Evolutionary conservation across 495 filamentous ascomycete genomes (phyloP), one percentile per base, ranked within the genome.

Genomic region (Bacidia gigantensis): DNA sequence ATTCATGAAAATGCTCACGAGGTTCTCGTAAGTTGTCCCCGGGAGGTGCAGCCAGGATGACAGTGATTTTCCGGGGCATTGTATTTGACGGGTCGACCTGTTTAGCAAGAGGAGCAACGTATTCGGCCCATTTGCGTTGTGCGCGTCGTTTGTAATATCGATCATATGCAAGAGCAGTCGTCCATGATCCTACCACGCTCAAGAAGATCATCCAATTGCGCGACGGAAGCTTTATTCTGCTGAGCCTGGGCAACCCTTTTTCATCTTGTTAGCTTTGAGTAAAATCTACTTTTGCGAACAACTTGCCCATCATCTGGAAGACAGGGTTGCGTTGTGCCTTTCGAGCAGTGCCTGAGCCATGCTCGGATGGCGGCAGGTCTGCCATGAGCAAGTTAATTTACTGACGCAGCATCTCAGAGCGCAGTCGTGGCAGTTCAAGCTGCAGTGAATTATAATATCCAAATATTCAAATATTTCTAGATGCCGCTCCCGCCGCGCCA

Each of bases 171-270:
- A 96, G 65, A 11, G 84, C 82, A 5, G 75, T 80, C 0, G 84
- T 80, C 58, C 95, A 83, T 29, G 85, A 80, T 25, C 81, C 80
- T 12, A 82, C 82, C 56, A 97, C 66, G 17, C 83, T 69, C 61
- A 90, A 73, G 71, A 99, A 97, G 58, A 99, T 96, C 69, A 86
- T 78, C 92, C 92, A 99, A 63, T 97, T 97, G 24, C 93, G 82
- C 11, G 92, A 99, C 18, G 92, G 92, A 10, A 99, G 80, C 70
- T 83, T 89, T 59, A 83, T 73, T 14, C 47, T 21, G 26, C 84
- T 81, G 54, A 93, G 73, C 50, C 77, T 82, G 22, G 89, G 89
- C 52, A 97, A 70, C 29, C 80, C 78, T 82, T 43, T 25, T 25
- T n/a, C 41, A 48, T 41, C 18, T 17, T 51, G 7, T 26, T n/a